Evolutionary conservation across 2,329 filamentous ascomycete genomes (phyloP), one percentile per base, ranked within the genome.

Genomic region (Aspergillus amoenus): DNA sequence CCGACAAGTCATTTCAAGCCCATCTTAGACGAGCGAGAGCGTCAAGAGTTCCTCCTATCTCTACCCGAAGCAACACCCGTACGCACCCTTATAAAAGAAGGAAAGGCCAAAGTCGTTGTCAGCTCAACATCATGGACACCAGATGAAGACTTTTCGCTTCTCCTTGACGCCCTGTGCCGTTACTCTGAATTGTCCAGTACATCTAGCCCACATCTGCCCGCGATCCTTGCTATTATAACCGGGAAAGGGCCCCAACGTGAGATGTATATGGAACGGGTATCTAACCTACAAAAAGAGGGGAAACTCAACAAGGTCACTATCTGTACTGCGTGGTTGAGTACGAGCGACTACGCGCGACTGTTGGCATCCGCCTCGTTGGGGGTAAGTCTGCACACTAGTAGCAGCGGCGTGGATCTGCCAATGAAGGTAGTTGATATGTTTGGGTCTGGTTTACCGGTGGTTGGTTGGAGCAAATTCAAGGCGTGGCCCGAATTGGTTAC

Each of bases 371-470:
- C 94, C 3, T 93, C 97, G 67, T 79, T 99, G 0, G 94, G 94
- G 9, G 85, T 99, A 22, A 96, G 91, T 56, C 79, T 99, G 24
- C 94, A 99, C 77, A 96, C 86, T 63, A 97, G 92, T 13, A 95
- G 90, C 64, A 96, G 91, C 2, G 94, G 94, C 1, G 92, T 99
- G 0, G 94, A 99, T 74, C 79, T 99, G 18, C 94, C 94, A 0
- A 99, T 99, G 94, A 99, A 99, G 76, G 92, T 99, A 1, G 93
- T 99, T 13, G 94, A 99, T 72, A 97, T 99, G 93, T 97, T 99
- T 72, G 94, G 94, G 2, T 89, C 93, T 0, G 94, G 93, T 0
- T 78, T 99, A 27, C 94, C 94, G 0, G 94, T 99, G 0, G 87
- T 88, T 0, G 93, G 92, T 4, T 97, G 94, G 82, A 85, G 84